These are phyloP conservation scores for Spiromastix sp. DNA, from an alignment of 2,329 filamentous ascomycete species.

Conservation along the genomic window DNA sequence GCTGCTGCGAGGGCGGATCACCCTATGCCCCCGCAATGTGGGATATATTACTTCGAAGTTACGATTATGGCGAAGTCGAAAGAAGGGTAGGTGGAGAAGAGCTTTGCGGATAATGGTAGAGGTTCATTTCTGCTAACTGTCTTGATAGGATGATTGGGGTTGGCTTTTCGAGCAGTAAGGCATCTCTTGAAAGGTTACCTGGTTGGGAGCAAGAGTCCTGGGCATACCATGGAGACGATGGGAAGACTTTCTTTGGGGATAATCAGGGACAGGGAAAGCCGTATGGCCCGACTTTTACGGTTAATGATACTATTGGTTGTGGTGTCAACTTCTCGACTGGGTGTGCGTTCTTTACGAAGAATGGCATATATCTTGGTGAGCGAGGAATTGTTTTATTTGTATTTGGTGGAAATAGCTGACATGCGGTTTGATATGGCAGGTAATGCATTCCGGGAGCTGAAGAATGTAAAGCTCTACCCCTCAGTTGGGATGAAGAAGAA, in stretches of 20 bases:
- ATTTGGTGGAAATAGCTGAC: no score
- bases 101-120: conserved; percentile 3
- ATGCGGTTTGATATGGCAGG: conserved; percentile 37
- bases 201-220: conserved; percentile 58
- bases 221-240: conserved; percentile 59
- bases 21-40: conserved; percentile 78
- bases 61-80: conserved; percentile 56
- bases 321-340: conserved; percentile 54
- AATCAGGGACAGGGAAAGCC: conserved; percentile 43
- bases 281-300: conserved; percentile 51
- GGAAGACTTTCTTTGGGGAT: conserved; percentile 51
- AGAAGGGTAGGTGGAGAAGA: conserved; percentile 51
- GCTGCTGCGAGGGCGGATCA: conserved; percentile 73
- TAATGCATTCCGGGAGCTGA: conserved; percentile 38
- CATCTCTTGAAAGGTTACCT: conserved; percentile 49
- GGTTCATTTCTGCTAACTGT: conserved; percentile 24
- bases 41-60: conserved; percentile 88
- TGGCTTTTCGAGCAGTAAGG: conserved; percentile 51
- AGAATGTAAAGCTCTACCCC: conserved; percentile 38
- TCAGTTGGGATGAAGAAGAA: conserved; percentile 57
- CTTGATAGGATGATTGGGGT: conserved; percentile 37
- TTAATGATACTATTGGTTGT: conserved; percentile 52
- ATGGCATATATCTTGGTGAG: conserved; percentile 48
- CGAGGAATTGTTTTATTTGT: conserved; percentile 4
- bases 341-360: conserved; percentile 56